Evolutionary conservation across 306 rosid genomes (phyloP), one percentile per base, ranked within the genome.

Genomic region (Malus sylvestris): DNA sequence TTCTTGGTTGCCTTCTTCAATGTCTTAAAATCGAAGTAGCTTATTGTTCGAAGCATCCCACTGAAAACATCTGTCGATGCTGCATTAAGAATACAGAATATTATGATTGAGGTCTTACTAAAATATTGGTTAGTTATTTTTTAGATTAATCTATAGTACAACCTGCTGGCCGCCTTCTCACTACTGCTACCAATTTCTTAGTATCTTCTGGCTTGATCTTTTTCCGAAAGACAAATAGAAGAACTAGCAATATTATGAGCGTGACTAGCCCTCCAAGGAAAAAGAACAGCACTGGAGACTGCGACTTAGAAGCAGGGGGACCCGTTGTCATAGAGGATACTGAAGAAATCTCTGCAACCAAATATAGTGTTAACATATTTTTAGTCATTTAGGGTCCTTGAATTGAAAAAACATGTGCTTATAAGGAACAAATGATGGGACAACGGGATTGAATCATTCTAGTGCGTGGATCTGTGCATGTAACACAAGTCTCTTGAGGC

Each of bases 1-100:
- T 87, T 89, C 82, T 76, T 86, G 76, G 97, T 91, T 71, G 96
- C 98, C 81, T 73, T 94, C 77, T 85, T 90, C 80, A 94, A 71
- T 73, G 97, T 83, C 38, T 69, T 74, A 67, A 81, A 85, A 64
- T 90, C 91, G 59, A 94, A 91, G 65, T 84, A 75, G 70, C 80
- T 81, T 60, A 94, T 81, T 71, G 94, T 84, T 73, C 88, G 81
- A 80, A 90, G 89, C 77, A 69, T 89, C 45, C 90, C 94, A 64
- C 96, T 87, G 8, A 87, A 27, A 22, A 90, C 30, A 68, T 89
- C 93, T 84, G 73, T 61, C 12, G 87, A 70, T 73, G 78, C 97
- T 89, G 86, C 68, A 49, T 74, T 73, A 6, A 42, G 55, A 68
- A 20, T 9, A n/a, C 69, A 35, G 49, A 38, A 78, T 68, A 22